phyloP scores from a whole-genome alignment of 1,284 basidiomycete species.

The Cutaneotrichosporon sp. region DNA sequence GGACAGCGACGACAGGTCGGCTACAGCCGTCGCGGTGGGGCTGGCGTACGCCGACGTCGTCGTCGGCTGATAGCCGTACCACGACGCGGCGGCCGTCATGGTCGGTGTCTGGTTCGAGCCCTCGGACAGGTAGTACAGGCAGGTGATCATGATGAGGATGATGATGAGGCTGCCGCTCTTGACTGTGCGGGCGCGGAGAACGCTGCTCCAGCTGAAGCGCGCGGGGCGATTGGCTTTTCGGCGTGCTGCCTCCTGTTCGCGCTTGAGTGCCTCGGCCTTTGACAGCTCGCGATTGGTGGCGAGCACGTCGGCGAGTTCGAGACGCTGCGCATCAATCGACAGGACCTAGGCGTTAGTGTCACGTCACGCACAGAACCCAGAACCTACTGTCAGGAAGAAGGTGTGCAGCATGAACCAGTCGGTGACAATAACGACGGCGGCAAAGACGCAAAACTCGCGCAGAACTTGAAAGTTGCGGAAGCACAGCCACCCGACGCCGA shows the following conservation, averaged over 20 bases:
- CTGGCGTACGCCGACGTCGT: slow-evolving; percentile 18
- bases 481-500: slow-evolving; percentile 71
- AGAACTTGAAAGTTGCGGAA: slow-evolving; percentile 65
- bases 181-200: slow-evolving; percentile 65
- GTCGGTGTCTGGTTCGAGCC: slow-evolving; percentile 12
- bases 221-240: slow-evolving; percentile 5
- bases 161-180: slow-evolving; percentile 75
- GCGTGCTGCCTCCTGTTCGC: slow-evolving; percentile 12
- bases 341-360: slow-evolving; percentile 39
- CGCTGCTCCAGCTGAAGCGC: slow-evolving; percentile 34
- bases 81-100: slow-evolving; percentile 25
- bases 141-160: slow-evolving; percentile 41
- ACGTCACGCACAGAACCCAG: not conserved
- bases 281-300: slow-evolving; percentile 19
- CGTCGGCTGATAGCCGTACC: slow-evolving; percentile 41
- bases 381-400: slow-evolving; percentile 52
- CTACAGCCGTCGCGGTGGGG: slow-evolving; percentile 5
- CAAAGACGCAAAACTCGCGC: slow-evolving; percentile 88
- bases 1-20: slow-evolving; percentile 24
- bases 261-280: slow-evolving; percentile 6
- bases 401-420: slow-evolving; percentile 72
- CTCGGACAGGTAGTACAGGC: slow-evolving; percentile 46
- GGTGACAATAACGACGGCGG: slow-evolving; percentile 85
- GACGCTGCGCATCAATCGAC: slow-evolving; percentile 54
- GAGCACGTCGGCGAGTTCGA: slow-evolving; percentile 50